These are phyloP conservation scores for Neonectria faginata DNA, from an alignment of 2,329 filamentous ascomycete species.

Conservation along the genomic window DNA sequence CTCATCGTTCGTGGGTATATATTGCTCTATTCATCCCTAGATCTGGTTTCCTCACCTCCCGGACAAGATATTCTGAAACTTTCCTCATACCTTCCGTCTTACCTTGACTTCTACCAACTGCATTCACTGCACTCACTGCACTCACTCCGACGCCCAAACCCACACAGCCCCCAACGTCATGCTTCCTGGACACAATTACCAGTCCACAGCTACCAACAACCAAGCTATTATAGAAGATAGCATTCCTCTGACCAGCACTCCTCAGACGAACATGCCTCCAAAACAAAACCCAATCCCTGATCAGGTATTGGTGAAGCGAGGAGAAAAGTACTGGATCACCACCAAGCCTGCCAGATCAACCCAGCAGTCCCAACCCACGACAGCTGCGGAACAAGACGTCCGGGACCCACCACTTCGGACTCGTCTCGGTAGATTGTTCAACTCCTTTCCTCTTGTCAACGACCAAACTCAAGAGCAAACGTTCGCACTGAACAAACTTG, in stretches of 20 bases:
- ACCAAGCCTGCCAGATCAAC: not conserved
- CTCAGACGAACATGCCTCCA: not conserved
- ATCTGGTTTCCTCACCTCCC: not conserved
- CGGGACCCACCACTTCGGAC: not conserved
- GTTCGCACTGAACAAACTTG: conserved; percentile 3
- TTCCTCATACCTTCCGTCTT: not conserved
- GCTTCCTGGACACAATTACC: not conserved
- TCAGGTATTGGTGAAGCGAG: conserved; percentile 9
- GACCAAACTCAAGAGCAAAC: not conserved
- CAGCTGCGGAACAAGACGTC: not conserved
- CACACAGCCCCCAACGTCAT: not conserved
- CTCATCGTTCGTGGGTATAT: conserved; percentile 1
- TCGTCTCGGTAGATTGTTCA: not conserved
- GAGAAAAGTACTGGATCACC: conserved; percentile 14
- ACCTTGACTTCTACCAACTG: not conserved
- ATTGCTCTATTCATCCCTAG: not conserved
- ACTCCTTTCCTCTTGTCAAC: not conserved
- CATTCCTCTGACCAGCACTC: not conserved
- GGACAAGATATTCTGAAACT: not conserved
- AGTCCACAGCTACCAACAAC: not conserved
- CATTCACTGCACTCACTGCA: not conserved
- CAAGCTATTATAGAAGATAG: not conserved
- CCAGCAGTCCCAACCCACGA: not conserved
- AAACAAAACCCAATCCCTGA: no score
- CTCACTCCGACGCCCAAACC: not conserved